A percentile compares a stretch with the other conserved stretches of the same genome.
Evolutionary conservation across 805 yeast genomes (phyloP).

Genomic region (Metschnikowia lochheadii): DNA sequence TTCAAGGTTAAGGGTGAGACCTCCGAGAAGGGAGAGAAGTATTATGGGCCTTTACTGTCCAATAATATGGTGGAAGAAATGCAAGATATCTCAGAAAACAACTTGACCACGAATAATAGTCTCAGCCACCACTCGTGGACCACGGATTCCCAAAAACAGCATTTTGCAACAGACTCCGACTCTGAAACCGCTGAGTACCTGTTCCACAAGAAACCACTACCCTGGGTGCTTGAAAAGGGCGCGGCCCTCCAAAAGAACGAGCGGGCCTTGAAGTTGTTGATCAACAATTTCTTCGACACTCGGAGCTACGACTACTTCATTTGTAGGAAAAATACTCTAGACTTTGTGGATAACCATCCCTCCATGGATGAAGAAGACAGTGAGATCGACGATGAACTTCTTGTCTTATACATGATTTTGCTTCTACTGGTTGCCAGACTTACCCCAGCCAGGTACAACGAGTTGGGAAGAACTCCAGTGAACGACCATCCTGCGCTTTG

Average conservation of each 20-base stretch:
- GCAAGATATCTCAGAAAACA: slow-evolving; percentile 6
- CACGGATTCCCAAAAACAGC: slow-evolving; percentile 3
- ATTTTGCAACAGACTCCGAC: slow-evolving; percentile 2
- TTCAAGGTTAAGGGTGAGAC: slow-evolving; percentile 33
- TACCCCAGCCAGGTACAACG: slow-evolving; percentile 26
- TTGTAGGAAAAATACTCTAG: slow-evolving; percentile 27
- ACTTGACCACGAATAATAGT: not conserved
- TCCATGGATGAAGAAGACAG: slow-evolving; percentile 32
- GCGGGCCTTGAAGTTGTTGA: slow-evolving; percentile 29
- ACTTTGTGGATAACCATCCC: slow-evolving; percentile 36
- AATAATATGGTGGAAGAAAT: slow-evolving; percentile 43
- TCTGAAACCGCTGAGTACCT: not conserved
- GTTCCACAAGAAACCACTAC: slow-evolving; percentile 28
- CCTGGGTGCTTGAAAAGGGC: slow-evolving; percentile 19
- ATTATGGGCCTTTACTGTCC: slow-evolving; percentile 51
- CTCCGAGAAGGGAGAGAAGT: slow-evolving; percentile 39
- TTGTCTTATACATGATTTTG: slow-evolving; percentile 43
- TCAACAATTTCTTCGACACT: slow-evolving; percentile 39
- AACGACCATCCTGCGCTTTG: slow-evolving; percentile 18
- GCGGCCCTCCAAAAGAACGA: slow-evolving; percentile 23
- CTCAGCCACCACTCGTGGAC: slow-evolving; percentile 11
- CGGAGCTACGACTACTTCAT: slow-evolving; percentile 40
- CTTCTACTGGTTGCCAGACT: slow-evolving; percentile 37
- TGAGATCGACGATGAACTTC: slow-evolving; percentile 48
- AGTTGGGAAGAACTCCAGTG: slow-evolving; percentile 6